Conservation (phyloP, 2,329 filamentous ascomycete species). For the Neophaeococcomyces aloes region DNA sequence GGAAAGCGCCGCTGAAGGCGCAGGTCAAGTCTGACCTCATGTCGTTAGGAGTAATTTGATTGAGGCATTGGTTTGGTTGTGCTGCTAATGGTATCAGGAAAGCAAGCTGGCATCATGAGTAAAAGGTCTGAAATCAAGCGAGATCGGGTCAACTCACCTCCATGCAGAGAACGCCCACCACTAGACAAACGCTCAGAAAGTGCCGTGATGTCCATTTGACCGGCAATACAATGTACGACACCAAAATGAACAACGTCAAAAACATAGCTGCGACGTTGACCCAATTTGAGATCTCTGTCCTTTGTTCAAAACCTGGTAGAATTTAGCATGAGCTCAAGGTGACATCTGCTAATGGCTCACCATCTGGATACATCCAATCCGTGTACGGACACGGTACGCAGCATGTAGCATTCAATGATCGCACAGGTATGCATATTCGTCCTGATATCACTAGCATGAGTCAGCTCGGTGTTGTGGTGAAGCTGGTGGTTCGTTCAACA, state of each 20-base stretch:
- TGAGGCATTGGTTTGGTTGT: slow-evolving; percentile 70
- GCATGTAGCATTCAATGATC: slow-evolving; percentile 48
- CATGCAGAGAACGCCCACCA: slow-evolving; percentile 64
- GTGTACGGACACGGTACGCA: slow-evolving; percentile 85
- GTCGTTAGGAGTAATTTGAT: slow-evolving; percentile 84
- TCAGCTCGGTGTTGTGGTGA: slow-evolving; percentile 22
- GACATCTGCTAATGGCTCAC: slow-evolving; percentile 29
- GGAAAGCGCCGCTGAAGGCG: slow-evolving; percentile 74
- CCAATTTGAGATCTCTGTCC: slow-evolving; percentile 66
- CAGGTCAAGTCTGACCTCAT: slow-evolving; percentile 76
- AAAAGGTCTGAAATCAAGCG: background rate
- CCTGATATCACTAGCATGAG: slow-evolving; percentile 44
- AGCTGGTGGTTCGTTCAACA: slow-evolving; percentile 25
- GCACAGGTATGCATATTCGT: slow-evolving; percentile 46
- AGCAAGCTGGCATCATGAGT: slow-evolving; percentile 51
- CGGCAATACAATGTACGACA: slow-evolving; percentile 71
- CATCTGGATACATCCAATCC: slow-evolving; percentile 58
- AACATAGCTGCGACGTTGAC: slow-evolving; percentile 64
- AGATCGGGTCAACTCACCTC: slow-evolving; percentile 43
- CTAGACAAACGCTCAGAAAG: slow-evolving; percentile 82
- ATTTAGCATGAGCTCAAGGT: slow-evolving; percentile 9
- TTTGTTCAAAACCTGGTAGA: slow-evolving; percentile 38
- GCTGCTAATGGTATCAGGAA: slow-evolving; percentile 80
- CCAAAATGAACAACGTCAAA: slow-evolving; percentile 62
- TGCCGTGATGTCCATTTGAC: slow-evolving; percentile 84